Evolutionary conservation across 2,329 filamentous ascomycete species (phyloP).

Genomic region (Cadophora sp.): DNA sequence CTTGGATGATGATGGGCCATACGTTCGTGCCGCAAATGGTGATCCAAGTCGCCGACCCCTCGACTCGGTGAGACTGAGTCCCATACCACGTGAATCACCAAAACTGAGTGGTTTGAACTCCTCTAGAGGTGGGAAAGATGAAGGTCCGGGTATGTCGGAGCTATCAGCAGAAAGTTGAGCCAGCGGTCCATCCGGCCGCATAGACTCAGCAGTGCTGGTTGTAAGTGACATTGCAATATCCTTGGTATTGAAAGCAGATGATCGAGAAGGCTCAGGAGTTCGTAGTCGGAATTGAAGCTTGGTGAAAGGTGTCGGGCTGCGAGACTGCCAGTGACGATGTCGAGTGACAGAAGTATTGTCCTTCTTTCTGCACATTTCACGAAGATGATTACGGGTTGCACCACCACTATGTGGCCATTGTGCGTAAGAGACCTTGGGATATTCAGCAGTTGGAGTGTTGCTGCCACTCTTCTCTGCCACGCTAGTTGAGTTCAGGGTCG

Average conservation of each 20-base stretch:
- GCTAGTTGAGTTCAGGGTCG: not conserved
- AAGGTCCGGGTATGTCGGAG: slow-evolving; percentile 17
- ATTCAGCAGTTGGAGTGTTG: slow-evolving; percentile 60
- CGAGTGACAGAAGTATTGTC: slow-evolving; percentile 52
- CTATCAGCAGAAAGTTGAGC: slow-evolving; percentile 60
- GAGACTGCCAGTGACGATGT: slow-evolving; percentile 54
- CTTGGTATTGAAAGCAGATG: slow-evolving; percentile 61
- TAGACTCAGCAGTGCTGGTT: slow-evolving; percentile 67
- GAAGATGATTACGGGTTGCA: slow-evolving; percentile 66
- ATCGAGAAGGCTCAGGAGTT: slow-evolving; percentile 51
- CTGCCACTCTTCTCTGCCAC: slow-evolving; percentile 56
- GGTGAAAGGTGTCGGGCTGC: slow-evolving; percentile 62
- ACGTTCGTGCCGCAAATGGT: slow-evolving; percentile 61
- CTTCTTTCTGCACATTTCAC: slow-evolving; percentile 66
- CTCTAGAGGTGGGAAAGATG: slow-evolving; percentile 21
- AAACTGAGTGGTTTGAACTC: slow-evolving; percentile 28
- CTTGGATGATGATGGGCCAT: slow-evolving; percentile 65
- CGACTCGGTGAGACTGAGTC: slow-evolving; percentile 16
- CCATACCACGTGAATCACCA: slow-evolving; percentile 21
- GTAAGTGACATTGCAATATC: slow-evolving; percentile 70
- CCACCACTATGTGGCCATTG: slow-evolving; percentile 68
- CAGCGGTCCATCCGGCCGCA: slow-evolving; percentile 67
- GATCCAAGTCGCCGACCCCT: slow-evolving; percentile 36
- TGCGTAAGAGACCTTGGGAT: slow-evolving; percentile 55
- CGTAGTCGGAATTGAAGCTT: slow-evolving; percentile 58